Conservation (phyloP, 495 filamentous ascomycete species). For the Neurospora sp. region DNA sequence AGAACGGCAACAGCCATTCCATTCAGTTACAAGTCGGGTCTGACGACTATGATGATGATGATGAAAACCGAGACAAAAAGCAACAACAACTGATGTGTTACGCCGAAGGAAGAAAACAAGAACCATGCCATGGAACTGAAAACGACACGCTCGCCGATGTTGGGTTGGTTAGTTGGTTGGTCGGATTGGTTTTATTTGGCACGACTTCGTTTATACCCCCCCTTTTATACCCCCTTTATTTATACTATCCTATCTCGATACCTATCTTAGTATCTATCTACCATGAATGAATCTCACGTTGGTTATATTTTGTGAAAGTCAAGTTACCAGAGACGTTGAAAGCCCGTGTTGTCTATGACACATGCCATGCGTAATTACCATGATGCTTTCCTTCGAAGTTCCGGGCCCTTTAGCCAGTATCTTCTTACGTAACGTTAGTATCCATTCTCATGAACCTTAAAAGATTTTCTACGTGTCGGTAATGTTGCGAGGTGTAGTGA, state of each 20-base stretch:
- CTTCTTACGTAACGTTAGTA: not conserved
- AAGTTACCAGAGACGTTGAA: not conserved
- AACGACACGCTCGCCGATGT: not conserved
- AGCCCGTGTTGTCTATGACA: not conserved
- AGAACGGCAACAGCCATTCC: constrained; percentile 23
- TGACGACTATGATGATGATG: constrained; percentile 14
- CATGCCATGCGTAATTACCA: not conserved
- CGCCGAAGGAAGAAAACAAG: not conserved
- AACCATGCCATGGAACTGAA: not conserved
- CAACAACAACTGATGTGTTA: not conserved
- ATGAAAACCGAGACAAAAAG: not conserved
- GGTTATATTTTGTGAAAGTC: not conserved
- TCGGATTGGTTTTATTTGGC: not conserved
- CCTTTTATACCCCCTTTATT: not conserved
- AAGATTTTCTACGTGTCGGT: not conserved
- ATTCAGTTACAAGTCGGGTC: not conserved
- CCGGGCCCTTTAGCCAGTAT: not conserved
- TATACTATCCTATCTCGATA: not conserved
- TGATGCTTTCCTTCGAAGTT: not conserved
- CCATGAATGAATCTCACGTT: not conserved
- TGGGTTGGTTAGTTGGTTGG: not conserved
- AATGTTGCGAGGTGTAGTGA: not conserved
- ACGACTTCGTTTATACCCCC: not conserved
- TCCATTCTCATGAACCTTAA: not conserved
- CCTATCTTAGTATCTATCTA: not conserved